Conservation (phyloP, 129 eudicot species). For the Erigeron canadensis region DNA sequence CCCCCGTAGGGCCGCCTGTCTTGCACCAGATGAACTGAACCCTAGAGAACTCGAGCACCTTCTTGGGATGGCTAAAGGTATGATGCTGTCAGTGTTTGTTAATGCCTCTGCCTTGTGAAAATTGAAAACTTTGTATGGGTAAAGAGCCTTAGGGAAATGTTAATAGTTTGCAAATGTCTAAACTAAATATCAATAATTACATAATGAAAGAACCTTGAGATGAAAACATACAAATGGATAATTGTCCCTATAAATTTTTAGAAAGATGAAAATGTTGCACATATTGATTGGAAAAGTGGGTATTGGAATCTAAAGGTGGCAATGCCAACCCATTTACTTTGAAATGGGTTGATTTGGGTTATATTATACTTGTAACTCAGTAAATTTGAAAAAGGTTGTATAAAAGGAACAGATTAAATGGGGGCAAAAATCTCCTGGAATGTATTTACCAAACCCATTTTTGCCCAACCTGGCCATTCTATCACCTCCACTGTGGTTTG, state of each 20-base stretch:
- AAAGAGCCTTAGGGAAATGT: too few relatives aligned
- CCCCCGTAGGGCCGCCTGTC: constrained; percentile 64
- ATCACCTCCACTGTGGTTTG: background rate
- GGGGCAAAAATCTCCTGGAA: background rate
- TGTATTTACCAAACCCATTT: background rate
- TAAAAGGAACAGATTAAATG: background rate
- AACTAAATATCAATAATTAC: background rate
- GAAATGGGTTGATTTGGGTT: background rate
- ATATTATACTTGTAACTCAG: background rate
- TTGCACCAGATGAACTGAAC: constrained; percentile 81
- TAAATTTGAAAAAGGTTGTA: background rate
- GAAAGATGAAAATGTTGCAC: background rate
- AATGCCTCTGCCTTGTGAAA: background rate
- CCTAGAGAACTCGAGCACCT: constrained; percentile 70
- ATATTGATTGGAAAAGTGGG: background rate
- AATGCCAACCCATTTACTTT: background rate
- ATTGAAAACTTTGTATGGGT: background rate
- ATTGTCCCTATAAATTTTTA: background rate
- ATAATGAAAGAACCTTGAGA: background rate
- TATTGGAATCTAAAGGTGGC: background rate
- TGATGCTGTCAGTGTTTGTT: constrained; percentile 3
- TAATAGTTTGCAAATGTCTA: background rate
- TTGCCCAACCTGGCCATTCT: background rate
- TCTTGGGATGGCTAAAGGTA: constrained; percentile 71
- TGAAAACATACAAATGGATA: constrained; percentile 1